Evolutionary conservation across 768 basidiomycete genomes (phyloP), one percentile per base, ranked within the genome.

Genomic region (Clitopilus hobsonii): DNA sequence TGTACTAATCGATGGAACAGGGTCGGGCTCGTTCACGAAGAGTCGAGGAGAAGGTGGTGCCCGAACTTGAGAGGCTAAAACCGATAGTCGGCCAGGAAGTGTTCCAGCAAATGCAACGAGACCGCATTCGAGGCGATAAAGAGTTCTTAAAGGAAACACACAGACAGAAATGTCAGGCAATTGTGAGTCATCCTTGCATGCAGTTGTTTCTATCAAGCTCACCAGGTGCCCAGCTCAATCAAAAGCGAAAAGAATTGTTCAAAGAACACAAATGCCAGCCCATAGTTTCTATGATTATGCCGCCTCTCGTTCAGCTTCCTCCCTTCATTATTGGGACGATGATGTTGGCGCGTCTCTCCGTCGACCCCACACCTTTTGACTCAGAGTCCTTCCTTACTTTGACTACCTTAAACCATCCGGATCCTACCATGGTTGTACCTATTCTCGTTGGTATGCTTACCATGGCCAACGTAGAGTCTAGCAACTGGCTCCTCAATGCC

Each of bases 401-500:
- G 30, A 80, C 87, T 5, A 84, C 86, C 3, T 71, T 92, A 49
- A 73, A 83, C 10, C 85, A 87, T 64, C 74, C 86, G 8, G 91
- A 93, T 65, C 78, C 86, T 25, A 89, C 89, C 0, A 79, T 79
- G 62, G 70, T 80, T 11, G 66, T 92, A 1, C 91, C 91, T 2
- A 83, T 92, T 51, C 70, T 80, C 2, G 74, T 91, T 20, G 91
- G 91, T 6, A 67, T 91, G 47, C 65, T 90, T 36, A 89, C 88
- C 8, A 75, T 92, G 74, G 86, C 86, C 1, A 91, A 91, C 58
- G 86, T 90, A 10, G 91, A 93, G 63, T 84, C 86, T 6, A 80
- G 84, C 29, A 80, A 80, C 36, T 91, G 88, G 89, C 79, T 91
- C 56, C 74, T 85, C 71, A 81, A 77, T 27, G 75, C 83, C 3